Conservation (phyloP, 768 basidiomycete species). For the Lentinula aciculospora region DNA sequence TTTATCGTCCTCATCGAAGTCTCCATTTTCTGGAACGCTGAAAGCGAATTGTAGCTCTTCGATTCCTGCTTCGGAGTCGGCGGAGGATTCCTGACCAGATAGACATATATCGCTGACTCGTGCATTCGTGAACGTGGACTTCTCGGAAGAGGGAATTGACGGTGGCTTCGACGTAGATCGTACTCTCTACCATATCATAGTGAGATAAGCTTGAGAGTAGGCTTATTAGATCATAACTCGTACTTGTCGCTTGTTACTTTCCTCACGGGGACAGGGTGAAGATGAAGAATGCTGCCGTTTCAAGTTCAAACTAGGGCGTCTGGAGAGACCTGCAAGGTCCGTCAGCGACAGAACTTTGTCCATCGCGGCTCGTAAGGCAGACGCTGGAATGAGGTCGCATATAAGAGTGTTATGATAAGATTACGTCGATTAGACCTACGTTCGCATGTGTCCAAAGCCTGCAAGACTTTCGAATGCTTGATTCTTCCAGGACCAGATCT, state of each 20-base stretch:
- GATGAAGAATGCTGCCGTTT: slow-evolving; percentile 3
- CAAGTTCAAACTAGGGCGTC: not conserved
- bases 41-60: not conserved
- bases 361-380: slow-evolving; percentile 28
- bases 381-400: slow-evolving; percentile 18
- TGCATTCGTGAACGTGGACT: not conserved
- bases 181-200: not conserved
- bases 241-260: not conserved
- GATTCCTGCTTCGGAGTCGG: not conserved
- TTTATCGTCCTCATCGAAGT: not conserved
- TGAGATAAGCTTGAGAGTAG: not conserved
- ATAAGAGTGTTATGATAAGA: not conserved
- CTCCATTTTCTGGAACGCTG: not conserved
- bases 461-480: slow-evolving; percentile 29
- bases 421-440: slow-evolving; percentile 24
- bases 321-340: slow-evolving; percentile 36
- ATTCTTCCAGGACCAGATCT: slow-evolving; percentile 9
- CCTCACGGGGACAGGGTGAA: not conserved
- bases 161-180: not conserved
- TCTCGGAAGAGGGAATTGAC: not conserved
- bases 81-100: not conserved
- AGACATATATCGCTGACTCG: not conserved
- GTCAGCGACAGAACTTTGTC: slow-evolving; percentile 37
- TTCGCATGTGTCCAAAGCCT: slow-evolving; percentile 35
- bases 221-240: not conserved